Percentiles rank a stretch among this genome's conserved stretches.
Conservation (phyloP, 2,329 filamentous ascomycete species). For the Colletotrichum ledebouriae region DNA sequence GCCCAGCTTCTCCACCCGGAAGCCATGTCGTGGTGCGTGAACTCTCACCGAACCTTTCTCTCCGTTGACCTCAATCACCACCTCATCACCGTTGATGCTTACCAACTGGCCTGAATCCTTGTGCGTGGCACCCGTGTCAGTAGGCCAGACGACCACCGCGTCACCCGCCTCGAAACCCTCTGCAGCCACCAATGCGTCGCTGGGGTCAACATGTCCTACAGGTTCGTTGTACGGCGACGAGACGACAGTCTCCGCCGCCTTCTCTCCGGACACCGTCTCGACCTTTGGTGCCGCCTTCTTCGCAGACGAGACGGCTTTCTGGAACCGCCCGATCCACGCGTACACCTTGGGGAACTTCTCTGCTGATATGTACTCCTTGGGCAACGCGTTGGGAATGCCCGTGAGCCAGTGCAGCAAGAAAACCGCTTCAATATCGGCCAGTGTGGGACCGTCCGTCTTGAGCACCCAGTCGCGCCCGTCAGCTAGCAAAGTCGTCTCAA, state of each 20-base stretch:
- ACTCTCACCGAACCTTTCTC: slow-evolving; percentile 62
- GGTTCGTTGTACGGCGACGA: slow-evolving; percentile 60
- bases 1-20: slow-evolving; percentile 58
- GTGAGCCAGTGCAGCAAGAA: slow-evolving; percentile 78
- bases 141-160: slow-evolving; percentile 70
- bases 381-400: slow-evolving; percentile 67
- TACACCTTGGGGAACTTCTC: slow-evolving; percentile 70
- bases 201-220: slow-evolving; percentile 58
- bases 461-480: slow-evolving; percentile 78
- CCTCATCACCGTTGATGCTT: slow-evolving; percentile 64
- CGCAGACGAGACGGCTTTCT: slow-evolving; percentile 59
- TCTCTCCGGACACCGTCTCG: slow-evolving; percentile 63
- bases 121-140: slow-evolving; percentile 71
- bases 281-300: slow-evolving; percentile 53
- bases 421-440: slow-evolving; percentile 78
- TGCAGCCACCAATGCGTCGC: slow-evolving; percentile 61
- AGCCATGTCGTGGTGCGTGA: slow-evolving; percentile 73
- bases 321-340: slow-evolving; percentile 75
- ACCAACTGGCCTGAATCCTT: slow-evolving; percentile 70
- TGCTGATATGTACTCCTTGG: slow-evolving; percentile 63
- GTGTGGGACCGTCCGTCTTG: slow-evolving; percentile 61
- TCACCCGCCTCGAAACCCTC: slow-evolving; percentile 66
- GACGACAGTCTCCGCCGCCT: slow-evolving; percentile 58
- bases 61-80: slow-evolving; percentile 67
- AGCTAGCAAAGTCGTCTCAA: slow-evolving; percentile 73